Percentiles rank a stretch among this genome's conserved stretches.
Evolutionary conservation across 371 early-diverging fungal genomes (phyloP).

Genomic region (Apophysomyces variabilis): DNA sequence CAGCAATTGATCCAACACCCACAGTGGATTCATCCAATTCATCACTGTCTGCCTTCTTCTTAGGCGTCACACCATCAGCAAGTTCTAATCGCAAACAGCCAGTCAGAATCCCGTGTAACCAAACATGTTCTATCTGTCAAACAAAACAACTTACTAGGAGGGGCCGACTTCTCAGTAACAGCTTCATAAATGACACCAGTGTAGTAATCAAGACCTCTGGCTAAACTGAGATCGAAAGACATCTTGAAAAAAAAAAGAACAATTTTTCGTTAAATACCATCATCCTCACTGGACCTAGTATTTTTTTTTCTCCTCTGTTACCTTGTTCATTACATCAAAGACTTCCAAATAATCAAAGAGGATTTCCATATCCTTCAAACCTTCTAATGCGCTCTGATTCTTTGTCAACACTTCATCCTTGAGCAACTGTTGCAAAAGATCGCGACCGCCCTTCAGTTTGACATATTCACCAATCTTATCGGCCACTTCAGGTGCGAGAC

Average conservation of each 20-base stretch:
- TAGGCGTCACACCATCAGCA: constrained; percentile 41
- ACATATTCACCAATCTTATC: constrained; percentile 92
- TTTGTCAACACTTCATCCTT: constrained; percentile 62
- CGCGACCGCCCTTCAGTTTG: constrained; percentile 74
- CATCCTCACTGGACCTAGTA: neutral
- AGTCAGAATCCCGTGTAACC: constrained; percentile 45
- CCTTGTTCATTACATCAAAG: constrained; percentile 71
- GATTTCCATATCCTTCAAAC: constrained; percentile 87
- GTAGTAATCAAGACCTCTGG: constrained; percentile 99
- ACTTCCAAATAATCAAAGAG: constrained; percentile 89
- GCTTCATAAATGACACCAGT: constrained; percentile 99
- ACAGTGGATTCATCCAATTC: constrained; percentile 72
- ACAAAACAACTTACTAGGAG: constrained; percentile 36
- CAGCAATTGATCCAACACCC: constrained; percentile 98
- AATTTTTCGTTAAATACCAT: neutral
- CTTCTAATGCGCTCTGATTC: constrained; percentile 79
- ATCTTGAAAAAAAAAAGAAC: constrained; percentile 36
- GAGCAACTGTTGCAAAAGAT: constrained; percentile 71
- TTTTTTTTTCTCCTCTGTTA: constrained; percentile 20
- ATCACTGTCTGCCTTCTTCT: constrained; percentile 48
- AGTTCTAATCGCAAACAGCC: constrained; percentile 25
- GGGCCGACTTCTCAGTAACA: constrained; percentile 63
- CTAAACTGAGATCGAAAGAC: constrained; percentile 93
- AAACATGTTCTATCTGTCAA: neutral
- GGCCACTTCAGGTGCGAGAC: constrained; percentile 75